Percentiles rank a stretch among this genome's conserved stretches.
These are phyloP conservation scores for Trametes meyenii DNA, from an alignment of 768 basidiomycete species.

Conservation along the genomic window DNA sequence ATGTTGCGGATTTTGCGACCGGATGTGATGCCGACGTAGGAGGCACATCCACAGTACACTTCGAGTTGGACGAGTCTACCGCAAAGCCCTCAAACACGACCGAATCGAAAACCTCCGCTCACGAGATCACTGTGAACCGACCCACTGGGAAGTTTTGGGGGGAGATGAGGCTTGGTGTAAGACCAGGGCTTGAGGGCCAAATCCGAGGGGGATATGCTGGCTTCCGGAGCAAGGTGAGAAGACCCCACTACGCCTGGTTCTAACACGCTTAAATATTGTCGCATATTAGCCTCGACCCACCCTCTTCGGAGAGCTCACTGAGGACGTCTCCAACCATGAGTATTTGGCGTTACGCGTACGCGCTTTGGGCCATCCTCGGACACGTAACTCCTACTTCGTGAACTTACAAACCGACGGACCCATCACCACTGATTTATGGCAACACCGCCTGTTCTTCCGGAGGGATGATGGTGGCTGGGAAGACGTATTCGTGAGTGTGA, in stretches of 20 bases:
- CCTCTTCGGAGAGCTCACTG: conserved; percentile 82
- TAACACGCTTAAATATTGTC: not conserved
- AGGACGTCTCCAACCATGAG: conserved; percentile 81
- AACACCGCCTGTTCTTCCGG: conserved; percentile 85
- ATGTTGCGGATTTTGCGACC: conserved; percentile 65
- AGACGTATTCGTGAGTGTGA: conserved; percentile 67
- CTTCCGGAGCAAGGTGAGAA: conserved; percentile 79
- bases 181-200: conserved; percentile 63
- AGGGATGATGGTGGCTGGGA: conserved; percentile 74
- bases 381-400: conserved; percentile 85
- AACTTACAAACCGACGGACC: conserved; percentile 91
- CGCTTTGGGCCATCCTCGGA: conserved; percentile 73
- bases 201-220: conserved; percentile 89
- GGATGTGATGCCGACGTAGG: conserved; percentile 93
- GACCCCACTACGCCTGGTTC: not conserved
- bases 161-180: conserved; percentile 71
- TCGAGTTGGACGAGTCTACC: conserved; percentile 65
- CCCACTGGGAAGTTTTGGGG: conserved; percentile 79
- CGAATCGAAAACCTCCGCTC: conserved; percentile 30
- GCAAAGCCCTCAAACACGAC: conserved; percentile 26
- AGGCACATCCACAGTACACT: conserved; percentile 74
- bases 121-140: conserved; percentile 40
- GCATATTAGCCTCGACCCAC: conserved; percentile 64
- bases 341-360: conserved; percentile 83
- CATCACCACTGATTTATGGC: conserved; percentile 87